Base-by-base conservation (phyloP, 2,329 filamentous ascomycete genomes). In the Calonectria honghensis region DNA sequence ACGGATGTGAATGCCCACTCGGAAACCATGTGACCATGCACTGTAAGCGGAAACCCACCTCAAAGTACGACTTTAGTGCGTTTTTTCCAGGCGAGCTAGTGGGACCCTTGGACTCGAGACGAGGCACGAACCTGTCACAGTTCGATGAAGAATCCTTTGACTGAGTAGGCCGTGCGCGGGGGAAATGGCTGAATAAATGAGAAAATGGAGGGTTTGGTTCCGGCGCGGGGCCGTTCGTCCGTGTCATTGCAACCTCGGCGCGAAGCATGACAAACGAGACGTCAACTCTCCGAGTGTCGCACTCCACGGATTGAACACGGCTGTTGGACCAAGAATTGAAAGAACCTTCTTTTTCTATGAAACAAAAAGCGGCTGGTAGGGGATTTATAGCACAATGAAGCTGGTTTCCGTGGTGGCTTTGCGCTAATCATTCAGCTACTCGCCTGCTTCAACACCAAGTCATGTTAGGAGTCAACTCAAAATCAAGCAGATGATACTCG, bases 91-190 rank as follows among this genome's bases (percentile, higher is more conserved):
- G 24, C 13, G 20, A 45, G 18, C 7, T 45, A 9, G 41, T 48
- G 57, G 35, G 14, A 35, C 32, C 27, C 35, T 13, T 61, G 14
- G 37, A 9, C 52, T 63, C 57, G 57, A 63, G 13, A 63, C 57
- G 57, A 63, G 57, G 57, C 37, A 13, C 32, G 9, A 11, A 27
- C n/a, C 9, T 20, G 27, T 27, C 27, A 24, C 18, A 31, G 27
- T 54, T 20, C 51, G 6, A 14, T 20, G 4, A 20, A 16, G 14
- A 16, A 63, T 27, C 54, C n/a, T 9, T 39, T 6, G 11, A 24
- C 29, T 14, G 20, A n/a, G 24, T 20, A 31, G 6, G 9, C 51
- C 16, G 18, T 1, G 9, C 3, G n/a, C 20, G 45, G 45, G 18
- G 18, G 11, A 48, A n/a, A 48, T 24, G 20, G 41, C 45, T n/a